These are phyloP conservation scores for Daldinia caldariorum DNA, from an alignment of 495 filamentous ascomycete species.

Conservation along the genomic window DNA sequence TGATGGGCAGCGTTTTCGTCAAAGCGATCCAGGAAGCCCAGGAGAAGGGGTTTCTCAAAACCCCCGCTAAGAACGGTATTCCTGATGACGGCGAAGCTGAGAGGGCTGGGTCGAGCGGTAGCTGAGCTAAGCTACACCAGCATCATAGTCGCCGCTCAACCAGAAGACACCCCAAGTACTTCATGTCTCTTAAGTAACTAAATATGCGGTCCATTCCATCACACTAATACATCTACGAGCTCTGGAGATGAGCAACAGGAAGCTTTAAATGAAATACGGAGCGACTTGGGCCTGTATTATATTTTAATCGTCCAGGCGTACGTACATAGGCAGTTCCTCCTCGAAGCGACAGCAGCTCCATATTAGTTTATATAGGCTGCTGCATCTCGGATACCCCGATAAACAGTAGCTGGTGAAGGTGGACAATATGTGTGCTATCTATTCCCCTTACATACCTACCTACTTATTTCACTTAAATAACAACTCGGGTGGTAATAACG, in stretches of 20 bases:
- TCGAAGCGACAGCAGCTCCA: too few species aligned
- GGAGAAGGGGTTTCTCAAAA: constrained; percentile 43
- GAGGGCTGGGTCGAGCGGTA: background rate
- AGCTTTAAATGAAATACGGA: background rate
- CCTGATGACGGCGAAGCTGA: constrained; percentile 40
- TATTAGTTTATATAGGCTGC: background rate
- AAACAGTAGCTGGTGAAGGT: background rate
- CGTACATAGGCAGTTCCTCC: background rate
- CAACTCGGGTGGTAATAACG: background rate
- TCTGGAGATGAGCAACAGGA: background rate
- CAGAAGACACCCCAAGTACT: background rate
- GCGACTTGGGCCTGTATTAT: background rate
- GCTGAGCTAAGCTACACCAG: background rate
- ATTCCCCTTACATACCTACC: too few species aligned
- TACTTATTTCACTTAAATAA: background rate
- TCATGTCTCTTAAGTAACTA: background rate
- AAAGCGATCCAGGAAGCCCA: constrained; percentile 46
- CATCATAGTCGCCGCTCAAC: too few species aligned
- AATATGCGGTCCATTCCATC: background rate
- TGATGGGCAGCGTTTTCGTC: constrained; percentile 54
- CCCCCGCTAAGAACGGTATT: constrained; percentile 44
- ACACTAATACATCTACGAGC: background rate
- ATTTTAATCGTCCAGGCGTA: background rate
- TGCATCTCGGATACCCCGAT: background rate
- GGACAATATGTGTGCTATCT: background rate